A percentile compares a stretch with the other conserved stretches of the same genome.
Conservation (phyloP, 768 basidiomycete genomes). For the Pisolithus marmoratus region DNA sequence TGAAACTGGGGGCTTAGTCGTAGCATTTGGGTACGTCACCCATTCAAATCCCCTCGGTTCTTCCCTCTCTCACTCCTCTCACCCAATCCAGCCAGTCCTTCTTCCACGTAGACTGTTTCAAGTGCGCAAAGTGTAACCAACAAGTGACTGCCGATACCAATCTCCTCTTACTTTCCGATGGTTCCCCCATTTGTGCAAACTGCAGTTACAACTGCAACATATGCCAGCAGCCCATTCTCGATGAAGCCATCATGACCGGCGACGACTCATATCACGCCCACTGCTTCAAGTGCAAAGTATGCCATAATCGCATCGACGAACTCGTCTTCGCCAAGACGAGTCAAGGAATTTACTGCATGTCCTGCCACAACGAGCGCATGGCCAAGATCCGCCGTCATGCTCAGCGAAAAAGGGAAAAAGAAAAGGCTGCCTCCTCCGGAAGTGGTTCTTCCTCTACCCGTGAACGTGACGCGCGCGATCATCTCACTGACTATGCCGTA, state of each 20-base stretch:
- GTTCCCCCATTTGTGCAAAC: constrained; percentile 91
- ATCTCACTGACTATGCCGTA: constrained; percentile 38
- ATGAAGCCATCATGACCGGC: constrained; percentile 99
- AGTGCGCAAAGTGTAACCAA: constrained; percentile 91
- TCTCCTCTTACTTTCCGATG: constrained; percentile 93
- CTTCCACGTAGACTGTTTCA: constrained; percentile 94
- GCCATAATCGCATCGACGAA: constrained; percentile 92
- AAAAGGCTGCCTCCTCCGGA: constrained; percentile 33
- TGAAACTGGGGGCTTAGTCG: constrained; percentile 81
- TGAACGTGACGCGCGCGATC: constrained; percentile 19
- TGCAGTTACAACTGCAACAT: constrained; percentile 96
- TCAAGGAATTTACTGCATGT: constrained; percentile 98
- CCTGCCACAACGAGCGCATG: constrained; percentile 96
- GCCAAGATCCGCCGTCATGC: constrained; percentile 87
- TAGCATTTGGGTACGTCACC: constrained; percentile 86
- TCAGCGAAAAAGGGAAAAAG: constrained; percentile 63
- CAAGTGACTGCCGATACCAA: constrained; percentile 96
- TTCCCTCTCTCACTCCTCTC: constrained; percentile 3
- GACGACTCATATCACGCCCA: constrained; percentile 98
- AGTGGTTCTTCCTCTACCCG: constrained; percentile 21
- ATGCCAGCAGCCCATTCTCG: constrained; percentile 89
- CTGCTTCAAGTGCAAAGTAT: constrained; percentile 97
- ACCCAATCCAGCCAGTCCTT: constrained; percentile 67
- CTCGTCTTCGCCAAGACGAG: constrained; percentile 98
- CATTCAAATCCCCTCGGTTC: constrained; percentile 5